Conservation (phyloP, 2,329 filamentous ascomycete species). For the Phaeosphaeriaceae sp. region DNA sequence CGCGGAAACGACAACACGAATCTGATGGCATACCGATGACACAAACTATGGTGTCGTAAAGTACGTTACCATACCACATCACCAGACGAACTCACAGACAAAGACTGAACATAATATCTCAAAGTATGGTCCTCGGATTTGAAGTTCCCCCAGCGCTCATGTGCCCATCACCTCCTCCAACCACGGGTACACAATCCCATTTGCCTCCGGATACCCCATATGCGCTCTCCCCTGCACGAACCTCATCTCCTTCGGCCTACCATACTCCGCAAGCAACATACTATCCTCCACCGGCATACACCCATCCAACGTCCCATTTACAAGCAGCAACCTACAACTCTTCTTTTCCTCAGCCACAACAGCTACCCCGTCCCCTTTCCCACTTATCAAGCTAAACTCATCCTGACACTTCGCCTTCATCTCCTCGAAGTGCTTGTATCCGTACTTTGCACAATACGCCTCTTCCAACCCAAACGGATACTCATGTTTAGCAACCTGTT, state of each 20-base stretch:
- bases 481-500: constrained; percentile 60
- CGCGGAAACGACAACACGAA: too few species aligned
- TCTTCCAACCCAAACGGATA: constrained; percentile 64
- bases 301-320: constrained; percentile 65
- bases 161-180: constrained; percentile 41
- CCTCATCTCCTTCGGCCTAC: constrained; percentile 59
- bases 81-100: too few species aligned
- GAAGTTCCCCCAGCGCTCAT: too few species aligned
- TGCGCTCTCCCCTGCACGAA: constrained; percentile 54
- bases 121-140: too few species aligned
- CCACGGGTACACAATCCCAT: constrained; percentile 39
- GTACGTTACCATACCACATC: too few species aligned
- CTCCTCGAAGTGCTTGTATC: constrained; percentile 42
- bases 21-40: too few species aligned
- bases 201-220: constrained; percentile 54
- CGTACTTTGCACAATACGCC: constrained; percentile 57
- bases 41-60: too few species aligned
- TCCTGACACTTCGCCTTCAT: constrained; percentile 57
- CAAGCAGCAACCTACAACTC: constrained; percentile 59
- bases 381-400: constrained; percentile 61
- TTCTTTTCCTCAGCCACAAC: constrained; percentile 45
- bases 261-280: constrained; percentile 60
- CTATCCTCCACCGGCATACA: constrained; percentile 68
- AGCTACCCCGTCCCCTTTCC: constrained; percentile 58
- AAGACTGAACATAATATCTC: too few species aligned